A percentile compares a stretch with the other conserved stretches of the same genome.
phyloP scores from a whole-genome alignment of 441 rosid genomes.

The Mallotus repandus region DNA sequence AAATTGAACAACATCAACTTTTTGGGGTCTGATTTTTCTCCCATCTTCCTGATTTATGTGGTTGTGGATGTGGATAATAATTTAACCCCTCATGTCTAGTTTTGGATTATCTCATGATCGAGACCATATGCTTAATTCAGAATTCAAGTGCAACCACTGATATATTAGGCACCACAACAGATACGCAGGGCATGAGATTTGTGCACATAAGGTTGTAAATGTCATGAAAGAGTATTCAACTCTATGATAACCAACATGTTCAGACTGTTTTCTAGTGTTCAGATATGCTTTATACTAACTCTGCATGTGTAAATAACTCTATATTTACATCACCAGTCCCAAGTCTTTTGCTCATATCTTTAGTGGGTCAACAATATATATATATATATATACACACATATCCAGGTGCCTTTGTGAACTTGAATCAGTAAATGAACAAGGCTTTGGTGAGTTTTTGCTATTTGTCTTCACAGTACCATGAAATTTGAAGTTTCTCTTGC shows the following conservation, averaged over 20 bases:
- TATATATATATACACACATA: no score
- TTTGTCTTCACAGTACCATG: not conserved
- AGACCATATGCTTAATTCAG: not conserved
- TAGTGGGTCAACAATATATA: no score
- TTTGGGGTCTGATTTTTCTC: not conserved
- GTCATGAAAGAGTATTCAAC: not conserved
- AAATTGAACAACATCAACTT: not conserved
- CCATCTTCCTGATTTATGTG: not conserved
- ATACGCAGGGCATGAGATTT: not conserved
- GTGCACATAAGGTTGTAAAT: not conserved
- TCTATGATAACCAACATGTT: not conserved
- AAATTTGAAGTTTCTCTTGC: no score
- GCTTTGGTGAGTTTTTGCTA: not conserved
- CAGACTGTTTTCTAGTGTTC: not conserved
- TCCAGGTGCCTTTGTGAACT: not conserved
- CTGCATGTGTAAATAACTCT: not conserved
- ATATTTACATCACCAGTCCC: not conserved
- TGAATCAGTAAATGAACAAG: not conserved
- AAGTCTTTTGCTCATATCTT: no score
- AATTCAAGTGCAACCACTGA: not conserved
- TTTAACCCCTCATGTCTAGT: not conserved
- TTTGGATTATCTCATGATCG: not conserved
- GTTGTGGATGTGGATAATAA: not conserved
- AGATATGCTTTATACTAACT: not conserved
- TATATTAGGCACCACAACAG: not conserved